A percentile compares a stretch with the other conserved stretches of the same genome.
These are phyloP conservation scores for Globisporangium camurandrum DNA, from an alignment of 352 stramenopile species.

Conservation along the genomic window DNA sequence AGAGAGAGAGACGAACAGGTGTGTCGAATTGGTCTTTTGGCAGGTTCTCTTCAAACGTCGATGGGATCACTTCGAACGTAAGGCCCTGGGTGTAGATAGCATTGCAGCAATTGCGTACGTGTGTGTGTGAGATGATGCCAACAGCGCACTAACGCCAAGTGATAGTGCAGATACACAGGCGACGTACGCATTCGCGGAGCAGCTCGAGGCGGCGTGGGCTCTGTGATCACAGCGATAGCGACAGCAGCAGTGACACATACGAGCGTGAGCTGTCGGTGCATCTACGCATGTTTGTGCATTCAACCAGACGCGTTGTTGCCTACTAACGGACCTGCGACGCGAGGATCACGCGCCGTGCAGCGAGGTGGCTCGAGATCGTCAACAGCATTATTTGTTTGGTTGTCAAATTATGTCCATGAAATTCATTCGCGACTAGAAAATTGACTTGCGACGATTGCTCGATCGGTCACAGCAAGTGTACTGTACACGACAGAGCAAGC, in stretches of 20 bases:
- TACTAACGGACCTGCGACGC: constrained; percentile 39
- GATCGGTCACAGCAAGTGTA: not conserved
- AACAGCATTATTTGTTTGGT: not conserved
- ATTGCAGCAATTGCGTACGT: too few species aligned
- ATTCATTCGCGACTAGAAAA: too few species aligned
- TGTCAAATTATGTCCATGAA: too few species aligned
- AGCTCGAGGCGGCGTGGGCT: constrained; percentile 70
- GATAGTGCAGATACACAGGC: not conserved
- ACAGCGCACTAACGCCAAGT: not conserved
- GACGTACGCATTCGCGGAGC: constrained; percentile 58
- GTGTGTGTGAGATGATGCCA: not conserved
- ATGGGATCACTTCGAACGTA: constrained; percentile 68
- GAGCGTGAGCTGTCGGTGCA: not conserved
- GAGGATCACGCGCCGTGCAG: constrained; percentile 51
- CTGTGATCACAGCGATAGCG: constrained; percentile 31
- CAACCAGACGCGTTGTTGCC: too few species aligned
- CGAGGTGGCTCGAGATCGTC: constrained; percentile 16
- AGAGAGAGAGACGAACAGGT: constrained; percentile 19
- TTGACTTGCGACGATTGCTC: not conserved
- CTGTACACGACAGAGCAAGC: too few species aligned
- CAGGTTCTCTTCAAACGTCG: constrained; percentile 78
- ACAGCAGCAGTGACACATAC: not conserved
- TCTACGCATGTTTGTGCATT: not conserved
- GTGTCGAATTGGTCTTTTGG: constrained; percentile 60
- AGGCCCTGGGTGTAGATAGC: constrained; percentile 34